Evolutionary conservation across 78 protist species (phyloP).

Genomic region (Dictyostelium firmibasis): DNA sequence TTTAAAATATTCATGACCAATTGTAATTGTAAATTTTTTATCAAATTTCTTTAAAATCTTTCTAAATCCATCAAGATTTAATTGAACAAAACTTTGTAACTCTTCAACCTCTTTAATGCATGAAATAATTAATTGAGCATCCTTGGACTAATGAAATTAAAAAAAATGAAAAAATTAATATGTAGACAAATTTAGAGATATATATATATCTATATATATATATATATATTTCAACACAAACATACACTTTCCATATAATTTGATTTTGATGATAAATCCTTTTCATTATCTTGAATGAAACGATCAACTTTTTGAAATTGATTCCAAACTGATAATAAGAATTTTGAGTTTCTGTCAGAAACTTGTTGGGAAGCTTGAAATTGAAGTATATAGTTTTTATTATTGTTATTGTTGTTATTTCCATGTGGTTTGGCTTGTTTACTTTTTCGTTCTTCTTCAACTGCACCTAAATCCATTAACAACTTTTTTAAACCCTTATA

Average conservation of each 20-base stretch:
- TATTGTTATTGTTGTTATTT: background rate
- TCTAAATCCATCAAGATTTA: conserved; percentile 66
- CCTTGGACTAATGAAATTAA: background rate
- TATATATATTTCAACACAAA: no score
- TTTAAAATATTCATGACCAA: conserved; percentile 57
- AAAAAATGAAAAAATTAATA: background rate
- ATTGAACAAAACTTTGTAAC: conserved; percentile 1
- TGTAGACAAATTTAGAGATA: no score
- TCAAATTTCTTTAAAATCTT: conserved; percentile 66
- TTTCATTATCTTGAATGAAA: conserved; percentile 18
- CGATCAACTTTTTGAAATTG: conserved; percentile 63
- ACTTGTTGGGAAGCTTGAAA: conserved; percentile 9
- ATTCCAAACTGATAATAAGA: conserved; percentile 29
- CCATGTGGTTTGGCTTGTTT: background rate
- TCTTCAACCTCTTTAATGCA: conserved; percentile 32
- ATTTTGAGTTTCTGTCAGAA: conserved; percentile 26
- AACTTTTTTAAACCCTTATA: conserved; percentile 51
- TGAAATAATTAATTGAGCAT: conserved; percentile 27
- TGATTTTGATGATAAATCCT: background rate
- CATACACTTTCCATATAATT: conserved; percentile 45
- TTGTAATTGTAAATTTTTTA: conserved; percentile 39
- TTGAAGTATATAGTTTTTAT: conserved; percentile 6
- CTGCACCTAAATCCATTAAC: conserved; percentile 10
- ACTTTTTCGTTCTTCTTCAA: background rate
- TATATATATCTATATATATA: no score